phyloP scores from a whole-genome alignment of 129 eudicot species.

The Saposhnikovia divaricata region DNA sequence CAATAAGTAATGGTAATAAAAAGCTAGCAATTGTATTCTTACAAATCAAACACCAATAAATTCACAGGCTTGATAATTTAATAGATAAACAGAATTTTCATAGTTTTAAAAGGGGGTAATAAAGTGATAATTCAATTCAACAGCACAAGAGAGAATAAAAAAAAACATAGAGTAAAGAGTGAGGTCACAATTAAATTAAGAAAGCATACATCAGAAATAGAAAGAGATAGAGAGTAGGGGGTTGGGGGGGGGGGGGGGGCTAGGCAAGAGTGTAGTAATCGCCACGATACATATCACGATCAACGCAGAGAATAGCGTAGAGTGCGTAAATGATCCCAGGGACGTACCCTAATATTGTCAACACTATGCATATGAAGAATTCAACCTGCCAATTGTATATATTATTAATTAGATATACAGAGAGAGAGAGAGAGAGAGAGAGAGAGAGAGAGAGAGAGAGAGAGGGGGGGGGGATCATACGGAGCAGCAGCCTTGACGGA shows the following conservation, averaged over 20 bases:
- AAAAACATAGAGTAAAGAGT: neutral
- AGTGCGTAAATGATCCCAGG: conserved; percentile 84
- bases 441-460: conserved; percentile 5
- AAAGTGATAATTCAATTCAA: neutral
- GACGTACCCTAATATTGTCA: conserved; percentile 65
- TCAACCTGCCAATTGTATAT: conserved; percentile 37
- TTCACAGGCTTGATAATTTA: neutral
- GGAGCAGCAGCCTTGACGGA: conserved; percentile 88
- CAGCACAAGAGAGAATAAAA: neutral
- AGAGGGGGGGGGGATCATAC: conserved; percentile 26
- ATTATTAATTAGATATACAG: neutral
- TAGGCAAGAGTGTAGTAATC: conserved; percentile 44
- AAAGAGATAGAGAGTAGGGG: neutral
- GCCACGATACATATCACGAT: conserved; percentile 26
- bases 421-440: neutral
- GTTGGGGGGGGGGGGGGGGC: no score
- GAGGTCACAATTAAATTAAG: neutral
- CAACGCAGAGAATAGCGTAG: conserved; percentile 47
- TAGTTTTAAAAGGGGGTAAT: neutral
- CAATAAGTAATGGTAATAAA: neutral
- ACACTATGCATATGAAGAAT: conserved; percentile 57
- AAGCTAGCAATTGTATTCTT: neutral
- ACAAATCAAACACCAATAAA: neutral
- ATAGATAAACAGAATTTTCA: neutral
- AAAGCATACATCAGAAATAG: neutral